phyloP scores from a whole-genome alignment of 306 rosid species.

The Astragalus glycyphyllos region DNA sequence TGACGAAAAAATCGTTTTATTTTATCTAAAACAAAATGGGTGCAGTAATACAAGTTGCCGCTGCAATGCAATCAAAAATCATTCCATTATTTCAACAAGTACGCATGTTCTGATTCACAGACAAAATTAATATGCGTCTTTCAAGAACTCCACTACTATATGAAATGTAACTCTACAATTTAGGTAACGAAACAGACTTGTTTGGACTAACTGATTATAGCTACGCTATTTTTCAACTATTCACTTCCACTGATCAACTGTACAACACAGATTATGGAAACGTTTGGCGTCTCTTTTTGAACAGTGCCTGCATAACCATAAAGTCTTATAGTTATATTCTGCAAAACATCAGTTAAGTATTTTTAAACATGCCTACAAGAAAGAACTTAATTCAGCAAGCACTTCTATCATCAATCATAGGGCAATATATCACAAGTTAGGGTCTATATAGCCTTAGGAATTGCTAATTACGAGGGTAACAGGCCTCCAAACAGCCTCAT shows the following conservation, averaged over 20 bases:
- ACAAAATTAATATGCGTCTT: too few species aligned
- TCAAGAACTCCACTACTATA: slow-evolving; percentile 11
- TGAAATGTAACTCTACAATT: not conserved
- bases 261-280: slow-evolving; percentile 23
- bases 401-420: slow-evolving; percentile 24
- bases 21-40: too few species aligned
- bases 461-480: not conserved
- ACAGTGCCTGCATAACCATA: slow-evolving; percentile 34
- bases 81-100: not conserved
- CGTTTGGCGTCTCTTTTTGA: slow-evolving; percentile 39
- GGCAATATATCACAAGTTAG: slow-evolving; percentile 17
- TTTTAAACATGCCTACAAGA: not conserved
- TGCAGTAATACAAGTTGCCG: too few species aligned
- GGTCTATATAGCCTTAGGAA: not conserved
- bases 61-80: too few species aligned
- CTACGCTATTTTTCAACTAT: slow-evolving; percentile 15
- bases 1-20: too few species aligned
- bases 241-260: slow-evolving; percentile 33
- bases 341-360: slow-evolving; percentile 26
- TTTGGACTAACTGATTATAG: slow-evolving; percentile 23
- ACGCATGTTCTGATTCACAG: not conserved
- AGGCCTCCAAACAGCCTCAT: not conserved
- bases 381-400: slow-evolving; percentile 14
- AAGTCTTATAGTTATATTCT: slow-evolving; percentile 23
- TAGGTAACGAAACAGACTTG: not conserved